Base-by-base conservation (phyloP, 345 rosid genomes). In the Populus nigra region DNA sequence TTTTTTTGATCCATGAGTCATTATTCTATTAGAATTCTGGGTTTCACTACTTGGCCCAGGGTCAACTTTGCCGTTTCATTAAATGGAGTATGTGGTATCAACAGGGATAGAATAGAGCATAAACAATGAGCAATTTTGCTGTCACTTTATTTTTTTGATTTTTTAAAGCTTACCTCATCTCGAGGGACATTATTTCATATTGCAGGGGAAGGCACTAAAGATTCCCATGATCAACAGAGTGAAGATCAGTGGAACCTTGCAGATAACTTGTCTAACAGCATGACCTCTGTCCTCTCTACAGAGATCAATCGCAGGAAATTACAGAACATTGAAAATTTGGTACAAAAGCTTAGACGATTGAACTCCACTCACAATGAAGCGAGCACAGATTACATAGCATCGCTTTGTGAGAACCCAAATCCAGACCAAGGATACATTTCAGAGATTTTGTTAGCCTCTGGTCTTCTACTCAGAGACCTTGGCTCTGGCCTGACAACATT, bases 371-470 rank as follows among this genome's bases (percentile, higher is more conserved):
- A 95, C 57, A 94, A 95, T 80, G 99, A 95, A 88, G 88, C 90
- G 75, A 86, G 87, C 81, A 94, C 93, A 65, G 98, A 95, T 84
- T 95, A 95, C 86, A 92, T 95, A 67, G 99, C 94, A 33, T 95
- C 94, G 7, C 94, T 95, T 66, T 93, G 99, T 36, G 94, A 92
- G 86, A 92, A 88, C 86, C 72, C 88, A 49, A 88, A 87, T 77
- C 98, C 98, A 31, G 96, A 95, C 81, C 92, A 91, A 86, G 87
- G 99, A 86, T 96, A 96, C 88, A 86, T 96, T 76, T 93, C 98
- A 0, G 97, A 96, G 90, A 93, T 96, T 82, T 76, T 96, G 65
- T 80, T 96, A 81, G 97, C 99, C 73, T 95, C 99, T 0, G 99
- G 99, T 71, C 92, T 95, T 61, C 86, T 95, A n/a, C 96, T 95